Base-by-base conservation (phyloP, 768 basidiomycete species). In the Amanita polypyramis region DNA sequence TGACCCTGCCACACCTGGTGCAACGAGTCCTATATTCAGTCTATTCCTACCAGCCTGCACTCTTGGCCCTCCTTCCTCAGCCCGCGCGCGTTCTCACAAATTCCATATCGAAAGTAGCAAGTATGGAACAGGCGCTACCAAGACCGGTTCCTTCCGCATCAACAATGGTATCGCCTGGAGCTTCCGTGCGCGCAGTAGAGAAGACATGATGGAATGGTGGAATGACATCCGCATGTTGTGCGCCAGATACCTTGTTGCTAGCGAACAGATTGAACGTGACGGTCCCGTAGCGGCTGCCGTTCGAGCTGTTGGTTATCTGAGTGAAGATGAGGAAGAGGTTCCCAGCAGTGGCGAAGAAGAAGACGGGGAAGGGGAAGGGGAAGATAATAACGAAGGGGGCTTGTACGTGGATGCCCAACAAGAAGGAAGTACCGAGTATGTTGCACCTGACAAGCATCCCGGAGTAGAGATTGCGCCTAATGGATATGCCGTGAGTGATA, bases 201-300 rank as follows among this genome's bases (percentile, higher is more conserved):
- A 98, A 53, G 95, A 97, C 56, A 92, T 97, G 91, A 91, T 97
- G 91, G 96, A 99, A 68, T 96, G 96, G 90, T 99, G 96, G 96
- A 98, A 98, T 60, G 96, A 98, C 60, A 73, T 94, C 34, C 67
- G 89, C 52, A 93, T 94, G 90, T 69, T 95, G 34, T 94, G 92
- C 57, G 91, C 93, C 17, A 66, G 91, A 52, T 97, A 96, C 62
- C 75, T 99, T 45, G 90, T 98, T 34, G 92, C 93, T 29, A 88
- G 85, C 54, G 96, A 98, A 68, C 76, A 80, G 61, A 86, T 98
- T 67, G 90, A 96, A 67, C 73, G 96, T 37, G 82, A 81, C 33
- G 96, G 95, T 2, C 92, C 92, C 0, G 85, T 98, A 21, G 88
- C 85, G 29, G 89, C 90, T 11, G 95, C 93, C 20, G 96, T 99